Evolutionary conservation across 73 alveolate species (phyloP).

Genomic region (Paramecium sexaurelia): DNA sequence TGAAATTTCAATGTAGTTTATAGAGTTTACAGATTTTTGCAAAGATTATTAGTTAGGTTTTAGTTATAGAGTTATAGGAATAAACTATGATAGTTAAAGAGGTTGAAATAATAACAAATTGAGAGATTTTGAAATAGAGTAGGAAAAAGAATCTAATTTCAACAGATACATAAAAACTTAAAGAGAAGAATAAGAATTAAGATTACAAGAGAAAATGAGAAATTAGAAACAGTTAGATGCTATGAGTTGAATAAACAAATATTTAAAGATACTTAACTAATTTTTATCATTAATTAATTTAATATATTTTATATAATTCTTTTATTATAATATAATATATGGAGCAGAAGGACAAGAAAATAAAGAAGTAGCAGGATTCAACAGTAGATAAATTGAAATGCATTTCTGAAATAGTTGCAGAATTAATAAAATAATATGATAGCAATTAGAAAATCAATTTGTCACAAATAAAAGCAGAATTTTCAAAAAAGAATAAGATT

Average conservation of each 20-base stretch:
- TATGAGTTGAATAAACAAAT: not conserved
- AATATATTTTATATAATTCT: not conserved
- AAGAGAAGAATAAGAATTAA: too few relatives aligned
- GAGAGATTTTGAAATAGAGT: too few relatives aligned
- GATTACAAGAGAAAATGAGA: too few relatives aligned
- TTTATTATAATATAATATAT: not conserved
- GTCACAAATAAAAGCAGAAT: conserved; percentile 83
- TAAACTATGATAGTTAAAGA: too few relatives aligned
- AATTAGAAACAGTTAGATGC: too few relatives aligned
- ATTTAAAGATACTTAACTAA: not conserved
- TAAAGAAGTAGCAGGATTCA: conserved; percentile 72
- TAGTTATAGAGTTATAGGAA: too few relatives aligned
- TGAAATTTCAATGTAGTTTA: not conserved
- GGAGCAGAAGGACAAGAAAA: conserved; percentile 54
- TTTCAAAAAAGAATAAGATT: conserved; percentile 89
- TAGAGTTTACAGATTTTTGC: not conserved
- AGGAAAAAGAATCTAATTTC: too few relatives aligned
- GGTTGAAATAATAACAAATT: too few relatives aligned
- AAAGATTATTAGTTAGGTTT: too few relatives aligned
- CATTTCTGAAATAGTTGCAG: conserved; percentile 91
- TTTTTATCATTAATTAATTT: not conserved
- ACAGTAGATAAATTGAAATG: conserved; percentile 87
- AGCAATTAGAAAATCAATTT: conserved; percentile 76
- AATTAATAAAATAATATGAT: conserved; percentile 84
- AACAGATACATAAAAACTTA: too few relatives aligned